Base-by-base conservation (phyloP, 140 eudicot species). In the Anethum foeniculum region DNA sequence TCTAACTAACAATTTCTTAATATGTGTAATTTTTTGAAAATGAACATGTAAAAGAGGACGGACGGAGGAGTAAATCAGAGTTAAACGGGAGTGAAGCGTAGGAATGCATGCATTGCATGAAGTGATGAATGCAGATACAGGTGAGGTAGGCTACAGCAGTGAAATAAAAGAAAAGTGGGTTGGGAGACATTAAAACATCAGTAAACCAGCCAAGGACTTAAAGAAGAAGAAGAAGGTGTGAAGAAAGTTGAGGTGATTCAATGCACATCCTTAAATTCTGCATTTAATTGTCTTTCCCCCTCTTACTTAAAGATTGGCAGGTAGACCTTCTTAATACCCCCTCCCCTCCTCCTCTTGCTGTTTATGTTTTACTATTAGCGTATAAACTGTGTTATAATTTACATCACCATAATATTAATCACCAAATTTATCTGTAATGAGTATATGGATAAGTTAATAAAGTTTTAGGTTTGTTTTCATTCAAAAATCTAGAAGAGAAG, bases 181-280 rank as follows among this genome's bases (percentile, higher is more conserved):
- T 71, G 81, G 87, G 60, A 83, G 72, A 84, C 84, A 83, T 85
- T 83, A 10, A 84, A 62, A 51, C 54, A 88, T 76, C 79, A 47
- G 18, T 47, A 47, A 47, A 47, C 52, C 52, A 47, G 52, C 4
- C 83, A 82, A 79, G 84, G 77, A 85, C 79, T 15, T 69, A 9
- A 69, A 30, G 86, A 80, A 81, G 87, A 83, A 83, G 76, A 67
- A 85, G 80, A 75, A 79, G 80, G 75, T 83, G 84, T 80, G 86
- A 74, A 72, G 84, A 82, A 84, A 88, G 88, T 82, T 34, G 88
- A 85, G 85, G 88, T 43, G 81, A 77, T 87, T 85, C 62, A 87
- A 80, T 87, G 88, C 88, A 78, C 81, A 77, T 34, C 81, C 77
- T 77, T 82, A 23, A 82, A 82, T 82, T 77, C 85, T 82, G 85